Conservation (phyloP, 495 filamentous ascomycete species). For the Parachaetomium inaequale region DNA sequence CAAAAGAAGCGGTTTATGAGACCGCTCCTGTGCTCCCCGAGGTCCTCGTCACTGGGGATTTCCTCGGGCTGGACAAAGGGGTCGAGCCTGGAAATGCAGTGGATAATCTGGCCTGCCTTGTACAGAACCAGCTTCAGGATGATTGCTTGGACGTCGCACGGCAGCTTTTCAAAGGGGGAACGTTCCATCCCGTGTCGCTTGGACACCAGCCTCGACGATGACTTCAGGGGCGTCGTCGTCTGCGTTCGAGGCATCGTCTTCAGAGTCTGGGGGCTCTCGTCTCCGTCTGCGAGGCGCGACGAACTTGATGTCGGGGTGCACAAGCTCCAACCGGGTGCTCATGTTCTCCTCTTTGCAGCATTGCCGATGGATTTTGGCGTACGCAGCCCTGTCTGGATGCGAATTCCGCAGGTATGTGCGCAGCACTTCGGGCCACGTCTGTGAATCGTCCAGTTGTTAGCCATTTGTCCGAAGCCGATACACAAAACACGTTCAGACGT, state of each 20-base stretch:
- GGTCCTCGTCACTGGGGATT: constrained; percentile 21
- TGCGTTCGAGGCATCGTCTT: background rate
- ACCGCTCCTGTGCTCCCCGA: constrained; percentile 16
- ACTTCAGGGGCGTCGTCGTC: background rate
- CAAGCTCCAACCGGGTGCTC: constrained; percentile 17
- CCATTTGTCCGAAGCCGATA: background rate
- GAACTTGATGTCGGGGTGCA: constrained; percentile 31
- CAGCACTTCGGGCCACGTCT: constrained; percentile 4
- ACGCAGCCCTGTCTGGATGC: background rate
- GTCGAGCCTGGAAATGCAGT: constrained; percentile 43
- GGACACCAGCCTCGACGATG: background rate
- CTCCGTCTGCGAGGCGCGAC: background rate
- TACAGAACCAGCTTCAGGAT: constrained; percentile 33
- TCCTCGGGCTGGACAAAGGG: constrained; percentile 18
- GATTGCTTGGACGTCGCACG: constrained; percentile 23
- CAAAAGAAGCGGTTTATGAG: constrained; percentile 34
- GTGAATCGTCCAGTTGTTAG: too few relatives aligned
- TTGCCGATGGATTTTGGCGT: constrained; percentile 12
- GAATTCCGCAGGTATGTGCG: background rate
- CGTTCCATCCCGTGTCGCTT: background rate
- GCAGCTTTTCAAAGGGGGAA: constrained; percentile 35
- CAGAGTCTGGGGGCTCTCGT: background rate
- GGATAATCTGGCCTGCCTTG: constrained; percentile 29
- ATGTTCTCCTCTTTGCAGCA: constrained; percentile 39
- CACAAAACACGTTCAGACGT: background rate